Conservation (phyloP, 257 asterid species). For the Solanum dulcamara region DNA sequence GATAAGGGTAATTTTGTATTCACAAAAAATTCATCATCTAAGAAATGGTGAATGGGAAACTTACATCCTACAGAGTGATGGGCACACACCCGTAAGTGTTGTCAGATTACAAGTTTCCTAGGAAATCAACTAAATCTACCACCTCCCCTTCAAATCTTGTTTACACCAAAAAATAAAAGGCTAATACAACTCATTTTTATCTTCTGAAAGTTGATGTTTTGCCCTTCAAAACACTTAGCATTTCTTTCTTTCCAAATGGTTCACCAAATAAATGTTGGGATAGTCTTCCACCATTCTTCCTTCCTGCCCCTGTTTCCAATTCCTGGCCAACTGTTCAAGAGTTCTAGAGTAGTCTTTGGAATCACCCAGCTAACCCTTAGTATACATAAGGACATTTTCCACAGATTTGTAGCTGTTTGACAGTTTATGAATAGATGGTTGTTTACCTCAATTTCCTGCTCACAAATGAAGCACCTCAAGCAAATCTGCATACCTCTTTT, state of each 20-base stretch:
- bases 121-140: neutral
- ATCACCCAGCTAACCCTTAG: neutral
- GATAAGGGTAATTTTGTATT: neutral
- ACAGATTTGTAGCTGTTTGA: neutral
- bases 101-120: neutral
- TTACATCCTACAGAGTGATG: neutral
- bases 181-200: neutral
- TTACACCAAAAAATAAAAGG: neutral
- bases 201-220: neutral
- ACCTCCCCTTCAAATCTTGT: neutral
- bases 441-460: neutral
- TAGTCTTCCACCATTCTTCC: neutral
- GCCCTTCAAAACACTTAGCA: neutral
- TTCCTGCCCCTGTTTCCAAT: neutral
- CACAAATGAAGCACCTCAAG: neutral
- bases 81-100: neutral
- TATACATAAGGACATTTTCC: neutral
- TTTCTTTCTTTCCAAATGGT: neutral
- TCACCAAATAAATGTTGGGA: neutral
- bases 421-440: neutral
- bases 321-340: neutral
- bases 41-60: neutral
- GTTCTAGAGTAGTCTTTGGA: neutral
- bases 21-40: neutral
- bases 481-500: neutral